Percentiles rank a stretch among this genome's conserved stretches.
These are phyloP conservation scores for Trifolium fragiferum DNA, from an alignment of 306 rosid species.

Conservation along the genomic window DNA sequence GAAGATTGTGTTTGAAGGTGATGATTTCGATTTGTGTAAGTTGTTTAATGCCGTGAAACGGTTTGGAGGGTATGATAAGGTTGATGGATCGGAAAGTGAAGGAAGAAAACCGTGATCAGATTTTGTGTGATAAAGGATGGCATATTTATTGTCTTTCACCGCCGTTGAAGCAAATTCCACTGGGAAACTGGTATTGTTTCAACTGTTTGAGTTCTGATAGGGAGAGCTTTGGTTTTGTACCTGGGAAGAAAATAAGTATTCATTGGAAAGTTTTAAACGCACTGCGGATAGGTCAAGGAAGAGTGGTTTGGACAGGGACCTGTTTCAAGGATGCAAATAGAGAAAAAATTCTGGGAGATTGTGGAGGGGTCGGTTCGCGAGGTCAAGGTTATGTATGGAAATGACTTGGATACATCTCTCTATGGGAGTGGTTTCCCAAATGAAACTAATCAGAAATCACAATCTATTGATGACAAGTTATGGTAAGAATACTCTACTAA, in stretches of 20 bases:
- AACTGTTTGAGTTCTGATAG: slow-evolving; percentile 89
- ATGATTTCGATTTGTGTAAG: slow-evolving; percentile 85
- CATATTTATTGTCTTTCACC: slow-evolving; percentile 95
- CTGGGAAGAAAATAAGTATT: slow-evolving; percentile 76
- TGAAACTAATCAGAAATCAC: slow-evolving; percentile 61
- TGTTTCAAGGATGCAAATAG: slow-evolving; percentile 82
- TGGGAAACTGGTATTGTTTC: slow-evolving; percentile 93
- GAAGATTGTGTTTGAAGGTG: slow-evolving; percentile 83
- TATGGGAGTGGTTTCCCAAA: slow-evolving; percentile 97
- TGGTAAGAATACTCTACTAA: slow-evolving; percentile 84
- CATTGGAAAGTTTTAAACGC: slow-evolving; percentile 84
- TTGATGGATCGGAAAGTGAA: slow-evolving; percentile 47
- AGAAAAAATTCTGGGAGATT: slow-evolving; percentile 97
- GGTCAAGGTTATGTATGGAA: slow-evolving; percentile 97
- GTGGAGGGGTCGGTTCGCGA: slow-evolving; percentile 91
- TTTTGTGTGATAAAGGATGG: slow-evolving; percentile 97
- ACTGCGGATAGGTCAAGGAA: slow-evolving; percentile 76
- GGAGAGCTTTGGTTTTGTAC: slow-evolving; percentile 94
- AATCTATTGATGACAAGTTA: slow-evolving; percentile 65
- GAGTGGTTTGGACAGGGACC: slow-evolving; percentile 94
- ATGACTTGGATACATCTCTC: slow-evolving; percentile 88
- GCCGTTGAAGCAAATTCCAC: slow-evolving; percentile 81
- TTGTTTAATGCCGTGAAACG: slow-evolving; percentile 83
- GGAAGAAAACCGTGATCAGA: slow-evolving; percentile 79
- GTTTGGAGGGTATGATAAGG: slow-evolving; percentile 86